Evolutionary conservation across 129 eudicot genomes (phyloP).

Genomic region (Escallonia herrerae): DNA sequence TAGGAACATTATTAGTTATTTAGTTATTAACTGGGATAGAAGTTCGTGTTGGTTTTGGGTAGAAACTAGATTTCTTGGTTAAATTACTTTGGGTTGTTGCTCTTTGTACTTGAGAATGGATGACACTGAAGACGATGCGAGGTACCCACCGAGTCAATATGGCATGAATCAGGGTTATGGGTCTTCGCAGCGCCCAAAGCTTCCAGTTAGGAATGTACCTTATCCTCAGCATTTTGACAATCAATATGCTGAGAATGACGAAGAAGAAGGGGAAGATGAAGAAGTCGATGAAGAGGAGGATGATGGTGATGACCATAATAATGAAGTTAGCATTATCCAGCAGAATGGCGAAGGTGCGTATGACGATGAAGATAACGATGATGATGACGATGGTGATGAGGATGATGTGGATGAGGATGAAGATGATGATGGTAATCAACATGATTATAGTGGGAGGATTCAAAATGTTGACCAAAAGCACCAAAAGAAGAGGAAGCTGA

Average conservation of each 20-base stretch:
- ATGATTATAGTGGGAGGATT: conserved; percentile 21
- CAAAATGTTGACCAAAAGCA: conserved; percentile 40
- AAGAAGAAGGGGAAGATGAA: conserved; percentile 33
- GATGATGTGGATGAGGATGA: conserved; percentile 24
- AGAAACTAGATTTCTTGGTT: not conserved
- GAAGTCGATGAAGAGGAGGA: conserved; percentile 33
- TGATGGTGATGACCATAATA: conserved; percentile 14
- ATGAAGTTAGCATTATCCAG: not conserved
- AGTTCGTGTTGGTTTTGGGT: too few species aligned
- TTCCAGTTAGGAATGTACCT: conserved; percentile 21
- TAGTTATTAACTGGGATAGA: too few species aligned
- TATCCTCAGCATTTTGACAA: conserved; percentile 23
- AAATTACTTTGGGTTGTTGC: conserved; percentile 4
- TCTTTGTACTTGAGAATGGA: conserved; percentile 38
- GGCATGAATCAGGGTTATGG: conserved; percentile 31
- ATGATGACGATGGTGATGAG: conserved; percentile 21
- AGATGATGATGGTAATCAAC: conserved; percentile 26
- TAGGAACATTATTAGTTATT: too few species aligned
- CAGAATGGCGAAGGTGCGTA: conserved; percentile 22
- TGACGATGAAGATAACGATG: conserved; percentile 27
- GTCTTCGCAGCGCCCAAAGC: conserved; percentile 24
- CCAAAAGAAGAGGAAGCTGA: conserved; percentile 73
- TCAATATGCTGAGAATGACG: conserved; percentile 33
- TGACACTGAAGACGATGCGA: conserved; percentile 39
- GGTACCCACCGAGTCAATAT: conserved; percentile 27